Evolutionary conservation across 2,329 filamentous ascomycete genomes (phyloP), one percentile per base, ranked within the genome.

Genomic region (Aspergillus fumigatiaffinis): DNA sequence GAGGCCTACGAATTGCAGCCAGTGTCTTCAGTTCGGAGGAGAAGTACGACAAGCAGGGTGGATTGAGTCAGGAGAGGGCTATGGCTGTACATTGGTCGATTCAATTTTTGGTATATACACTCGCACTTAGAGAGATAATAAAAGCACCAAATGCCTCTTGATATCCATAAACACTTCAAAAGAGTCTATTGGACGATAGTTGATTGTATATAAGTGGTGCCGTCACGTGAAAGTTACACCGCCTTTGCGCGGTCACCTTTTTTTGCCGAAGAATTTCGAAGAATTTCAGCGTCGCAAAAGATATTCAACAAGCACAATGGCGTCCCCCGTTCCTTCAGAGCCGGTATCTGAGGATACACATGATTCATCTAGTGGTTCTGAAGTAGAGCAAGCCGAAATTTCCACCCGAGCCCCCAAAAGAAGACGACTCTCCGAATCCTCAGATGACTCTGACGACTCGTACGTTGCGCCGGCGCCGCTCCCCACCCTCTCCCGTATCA

Each of bases 401-500:
- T 63, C 71, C 41, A 64, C 65, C 46, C 71, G 73, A 54, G 67
- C 74, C 1, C 62, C 73, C 26, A 77, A 77, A 61, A 66, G 75
- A 51, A 68, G 75, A 57, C 73, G 75, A 55, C 62, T 76, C 54
- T 77, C 75, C 47, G 66, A 68, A 52, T 72, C 73, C 7, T 73
- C 73, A 3, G 62, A 66, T 54, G 71, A 74, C 55, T 73, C 73
- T 5, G 62, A 66, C 55, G 71, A 74, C 55, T 70, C 66, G 9
- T 70, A 71, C 52, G 68, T 68, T 56, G 71, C 70, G 7, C 66
- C 69, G 42, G 62, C 68, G 49, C 72, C 72, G 53, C 66, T 76
- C 51, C 71, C 73, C 55, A 69, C 70, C 1, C 63, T 76, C 41
- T 76, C 74, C 20, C 73, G 75, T 56, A 76, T 77, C 55, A 77